Conservation (phyloP, 768 basidiomycete genomes). For the Calvatia gigantea region DNA sequence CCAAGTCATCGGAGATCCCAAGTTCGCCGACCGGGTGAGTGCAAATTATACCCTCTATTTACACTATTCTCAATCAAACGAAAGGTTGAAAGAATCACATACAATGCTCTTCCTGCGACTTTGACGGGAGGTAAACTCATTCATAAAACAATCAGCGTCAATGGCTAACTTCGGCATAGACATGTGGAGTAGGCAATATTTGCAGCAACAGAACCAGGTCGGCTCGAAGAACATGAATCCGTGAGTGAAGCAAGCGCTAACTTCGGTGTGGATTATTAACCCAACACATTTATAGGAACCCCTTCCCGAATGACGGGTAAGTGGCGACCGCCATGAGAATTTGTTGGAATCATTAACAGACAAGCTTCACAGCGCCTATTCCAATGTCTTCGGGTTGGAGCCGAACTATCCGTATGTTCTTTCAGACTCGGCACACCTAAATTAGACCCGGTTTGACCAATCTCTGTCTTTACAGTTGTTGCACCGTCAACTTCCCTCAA, state of each 20-base stretch:
- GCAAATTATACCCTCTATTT: too few relatives aligned
- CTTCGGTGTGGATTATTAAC: not conserved
- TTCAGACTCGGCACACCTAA: not conserved
- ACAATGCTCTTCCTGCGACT: constrained; percentile 48
- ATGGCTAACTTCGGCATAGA: constrained; percentile 24
- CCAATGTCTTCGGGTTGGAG: constrained; percentile 47
- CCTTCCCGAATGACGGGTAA: constrained; percentile 50
- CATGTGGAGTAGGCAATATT: constrained; percentile 58
- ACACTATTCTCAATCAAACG: not conserved
- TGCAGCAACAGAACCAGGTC: constrained; percentile 58
- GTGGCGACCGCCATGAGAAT: constrained; percentile 16
- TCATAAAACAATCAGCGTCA: too few relatives aligned
- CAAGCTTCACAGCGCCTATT: constrained; percentile 32
- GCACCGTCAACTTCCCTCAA: constrained; percentile 53
- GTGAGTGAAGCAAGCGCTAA: constrained; percentile 22
- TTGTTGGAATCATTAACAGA: not conserved
- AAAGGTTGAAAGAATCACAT: constrained; percentile 43
- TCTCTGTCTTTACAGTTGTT: constrained; percentile 29
- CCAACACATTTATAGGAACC: constrained; percentile 31
- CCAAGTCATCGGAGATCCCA: constrained; percentile 52
- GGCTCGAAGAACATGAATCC: constrained; percentile 52
- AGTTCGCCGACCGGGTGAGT: constrained; percentile 45
- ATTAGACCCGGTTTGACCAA: too few relatives aligned
- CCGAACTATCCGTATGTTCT: constrained; percentile 45
- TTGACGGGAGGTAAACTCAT: constrained; percentile 37